Evolutionary conservation across 2,329 filamentous ascomycete genomes (phyloP), one percentile per base, ranked within the genome.

Genomic region (Phaeosphaeriaceae sp.): DNA sequence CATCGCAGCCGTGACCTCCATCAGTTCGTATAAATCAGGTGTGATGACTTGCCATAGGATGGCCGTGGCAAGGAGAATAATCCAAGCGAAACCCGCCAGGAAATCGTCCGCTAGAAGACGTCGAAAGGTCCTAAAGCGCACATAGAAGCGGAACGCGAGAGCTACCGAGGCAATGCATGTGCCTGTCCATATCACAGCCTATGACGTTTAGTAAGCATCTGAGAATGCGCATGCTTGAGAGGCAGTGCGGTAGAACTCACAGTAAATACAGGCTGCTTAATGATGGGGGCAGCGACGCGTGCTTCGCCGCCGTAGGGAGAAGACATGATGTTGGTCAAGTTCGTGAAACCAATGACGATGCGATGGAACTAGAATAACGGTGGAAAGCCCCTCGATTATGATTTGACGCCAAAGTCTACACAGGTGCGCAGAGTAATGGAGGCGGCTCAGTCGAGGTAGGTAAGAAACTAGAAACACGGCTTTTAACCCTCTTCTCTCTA

Each of bases 61-160:
- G 13, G 52, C 44, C 5, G 13, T 46, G 6, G 32, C 28, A 18
- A 56, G 45, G 12, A 56, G 34, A 3, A 56, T 17, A 18, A 46
- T 13, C 52, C 52, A 56, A 11, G 52, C 48, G 33, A 56, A 37
- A 3, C 18, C 40, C 12, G 20, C 28, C 13, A 56, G 12, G 20
- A 17, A 37, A 29, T 56, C 48, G 26, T 56, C 52, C 3, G 29
- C 13, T 4, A 42, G 34, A 8, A 56, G 28, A 13, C 29, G 20
- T 9, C 45, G 35, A 21, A 52, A 56, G 26, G 12, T 15, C 28
- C 32, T 32, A 18, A 48, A 7, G 4, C 52, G 48, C 3, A 49
- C 20, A 18, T 34, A 41, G 29, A n/a, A 42, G 11, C 52, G 38
- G 28, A 38, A 52, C 8, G n/a, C 33, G n/a, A 55, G 20, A 6